phyloP scores from a whole-genome alignment of 306 rosid genomes.

The Alnus rubra region DNA sequence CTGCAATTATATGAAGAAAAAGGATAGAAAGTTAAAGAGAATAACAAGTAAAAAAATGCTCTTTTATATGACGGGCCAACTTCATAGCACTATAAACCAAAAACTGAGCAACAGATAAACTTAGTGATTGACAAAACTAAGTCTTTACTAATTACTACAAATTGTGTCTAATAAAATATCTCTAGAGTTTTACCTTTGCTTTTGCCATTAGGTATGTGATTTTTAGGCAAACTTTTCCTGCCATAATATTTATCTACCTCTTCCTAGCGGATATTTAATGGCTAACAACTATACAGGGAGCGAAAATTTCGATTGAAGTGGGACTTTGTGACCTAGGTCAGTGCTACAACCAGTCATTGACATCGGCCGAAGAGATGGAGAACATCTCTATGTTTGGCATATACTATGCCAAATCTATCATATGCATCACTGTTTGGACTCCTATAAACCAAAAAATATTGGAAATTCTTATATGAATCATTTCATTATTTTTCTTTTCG shows the following conservation, averaged over 20 bases:
- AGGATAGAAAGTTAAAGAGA: neutral
- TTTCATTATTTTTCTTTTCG: neutral
- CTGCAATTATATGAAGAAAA: conserved; percentile 42
- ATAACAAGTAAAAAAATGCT: neutral
- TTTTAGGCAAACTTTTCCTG: neutral
- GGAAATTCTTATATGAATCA: neutral
- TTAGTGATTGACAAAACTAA: neutral
- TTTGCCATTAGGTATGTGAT: neutral
- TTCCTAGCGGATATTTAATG: neutral
- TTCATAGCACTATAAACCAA: conserved; percentile 20
- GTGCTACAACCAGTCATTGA: neutral
- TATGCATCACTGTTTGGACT: neutral
- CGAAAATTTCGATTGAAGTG: neutral
- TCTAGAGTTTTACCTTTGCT: neutral
- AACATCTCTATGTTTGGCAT: neutral
- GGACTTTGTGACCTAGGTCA: neutral
- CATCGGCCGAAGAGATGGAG: neutral
- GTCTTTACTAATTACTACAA: neutral
- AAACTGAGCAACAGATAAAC: conserved; percentile 13
- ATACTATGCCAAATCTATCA: neutral
- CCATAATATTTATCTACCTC: neutral
- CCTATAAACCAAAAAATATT: neutral
- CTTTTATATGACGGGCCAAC: neutral
- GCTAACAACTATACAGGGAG: neutral
- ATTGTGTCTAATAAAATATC: neutral